Evolutionary conservation across 371 early-diverging fungal genomes (phyloP), one percentile per base, ranked within the genome.

Genomic region (Mucor indicus): DNA sequence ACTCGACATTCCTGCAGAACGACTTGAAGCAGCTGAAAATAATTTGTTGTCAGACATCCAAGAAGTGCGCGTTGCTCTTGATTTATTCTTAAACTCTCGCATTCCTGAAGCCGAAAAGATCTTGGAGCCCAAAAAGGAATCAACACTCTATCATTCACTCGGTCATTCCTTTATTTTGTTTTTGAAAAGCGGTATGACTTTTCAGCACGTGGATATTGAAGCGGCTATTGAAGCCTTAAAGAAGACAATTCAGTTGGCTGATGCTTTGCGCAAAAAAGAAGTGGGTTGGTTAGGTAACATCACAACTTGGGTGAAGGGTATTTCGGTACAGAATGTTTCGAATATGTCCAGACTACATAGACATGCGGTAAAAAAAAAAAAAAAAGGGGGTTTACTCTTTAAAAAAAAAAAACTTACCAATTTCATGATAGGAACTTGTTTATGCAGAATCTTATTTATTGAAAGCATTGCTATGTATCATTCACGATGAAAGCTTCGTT

Each of bases 141-240:
- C 49, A 16, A 61, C 77, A 16, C 60, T 90, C 53, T 87, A 86
- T 46, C 73, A 80, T 52, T 80, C 87, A n/a, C 73, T 83, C 33
- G 91, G 91, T 5, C 75, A 80, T 39, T 77, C 84, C 0, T 77
- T 85, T 31, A 72, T 91, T 31, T 58, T 75, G 32, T 81, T 77
- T 43, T 56, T 91, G 9, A 83, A 84, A 33, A 80, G 85, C 5
- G 59, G 81, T 58, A 85, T 91, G 84, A 85, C 91, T 13, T 90
- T 91, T 52, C 85, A 89, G 32, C 67, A 63, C 13, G 53, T 69
- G 9, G 85, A 88, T 40, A 75, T 90, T 32, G 53, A 75, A 32
- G 49, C 41, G 0, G 89, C 91, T 2, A 69, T 77, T 21, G 73
- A 79, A 23, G 73, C 84, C 0, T 62, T 87, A 6, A 69, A 79